Evolutionary conservation across 352 stramenopile species (phyloP).

Genomic region (Plasmopara viticola): DNA sequence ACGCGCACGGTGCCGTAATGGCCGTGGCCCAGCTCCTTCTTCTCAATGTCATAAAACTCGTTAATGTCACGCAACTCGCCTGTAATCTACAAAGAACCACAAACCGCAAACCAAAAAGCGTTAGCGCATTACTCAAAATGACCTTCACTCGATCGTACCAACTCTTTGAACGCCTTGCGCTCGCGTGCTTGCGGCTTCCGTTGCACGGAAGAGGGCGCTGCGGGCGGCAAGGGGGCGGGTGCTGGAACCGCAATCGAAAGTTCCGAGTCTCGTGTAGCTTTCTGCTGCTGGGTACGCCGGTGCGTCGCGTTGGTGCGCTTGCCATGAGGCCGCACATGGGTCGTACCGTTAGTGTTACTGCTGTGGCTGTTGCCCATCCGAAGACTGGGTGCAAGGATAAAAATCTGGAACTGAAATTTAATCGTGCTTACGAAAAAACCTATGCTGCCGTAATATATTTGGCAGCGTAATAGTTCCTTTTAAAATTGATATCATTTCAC

Average conservation of each 20-base stretch:
- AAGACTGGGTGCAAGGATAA: background rate
- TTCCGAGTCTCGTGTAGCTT: conserved; percentile 9
- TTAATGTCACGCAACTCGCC: conserved; percentile 78
- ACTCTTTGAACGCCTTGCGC: conserved; percentile 60
- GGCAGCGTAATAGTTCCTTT: too few relatives aligned
- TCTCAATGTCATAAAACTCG: conserved; percentile 83
- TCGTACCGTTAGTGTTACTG: conserved; percentile 25
- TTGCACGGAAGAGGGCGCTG: conserved; percentile 19
- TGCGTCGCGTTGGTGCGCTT: conserved; percentile 42
- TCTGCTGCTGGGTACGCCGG: conserved; percentile 36
- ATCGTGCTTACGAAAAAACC: too few relatives aligned
- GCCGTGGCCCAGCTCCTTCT: conserved; percentile 84
- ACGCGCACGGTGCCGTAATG: conserved; percentile 97
- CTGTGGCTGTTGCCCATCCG: conserved; percentile 70
- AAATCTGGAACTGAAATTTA: background rate
- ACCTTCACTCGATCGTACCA: conserved; percentile 35
- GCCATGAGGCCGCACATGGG: conserved; percentile 31
- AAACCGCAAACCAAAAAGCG: background rate
- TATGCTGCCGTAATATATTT: too few relatives aligned
- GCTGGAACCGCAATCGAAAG: conserved; percentile 15
- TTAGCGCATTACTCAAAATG: background rate
- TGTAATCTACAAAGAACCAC: conserved; percentile 49
- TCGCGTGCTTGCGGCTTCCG: conserved; percentile 43
- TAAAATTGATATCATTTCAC: too few relatives aligned
- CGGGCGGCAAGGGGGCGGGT: conserved; percentile 18